Evolutionary conservation across 495 filamentous ascomycete genomes (phyloP).

Genomic region (Darksidea phi): DNA sequence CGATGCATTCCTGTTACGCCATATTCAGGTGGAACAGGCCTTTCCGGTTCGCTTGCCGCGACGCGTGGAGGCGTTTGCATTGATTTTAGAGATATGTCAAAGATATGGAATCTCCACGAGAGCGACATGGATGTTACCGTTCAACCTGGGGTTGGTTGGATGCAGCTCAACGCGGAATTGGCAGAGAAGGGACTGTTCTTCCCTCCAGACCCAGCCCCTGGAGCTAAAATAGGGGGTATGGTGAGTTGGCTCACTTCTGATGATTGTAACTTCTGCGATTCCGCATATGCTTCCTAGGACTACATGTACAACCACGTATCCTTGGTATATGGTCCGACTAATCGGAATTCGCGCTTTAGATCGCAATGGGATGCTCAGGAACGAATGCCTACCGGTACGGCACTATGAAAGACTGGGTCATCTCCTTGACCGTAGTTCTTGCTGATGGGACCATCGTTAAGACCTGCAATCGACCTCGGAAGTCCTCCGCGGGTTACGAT

Average conservation of each 20-base stretch:
- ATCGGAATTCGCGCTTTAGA: too few species aligned
- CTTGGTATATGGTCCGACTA: too few species aligned
- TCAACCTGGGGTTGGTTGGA: slow-evolving; percentile 80
- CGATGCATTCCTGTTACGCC: too few species aligned
- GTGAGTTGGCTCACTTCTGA: too few species aligned
- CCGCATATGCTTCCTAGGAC: too few species aligned
- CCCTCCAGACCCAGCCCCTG: slow-evolving; percentile 78
- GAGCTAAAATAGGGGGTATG: slow-evolving; percentile 95
- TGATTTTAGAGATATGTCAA: slow-evolving; percentile 74
- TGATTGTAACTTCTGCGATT: too few species aligned
- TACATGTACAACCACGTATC: too few species aligned
- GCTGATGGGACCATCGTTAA: slow-evolving; percentile 92
- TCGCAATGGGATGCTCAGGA: slow-evolving; percentile 89
- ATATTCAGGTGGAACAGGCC: too few species aligned
- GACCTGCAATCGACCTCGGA: slow-evolving; percentile 72
- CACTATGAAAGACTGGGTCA: slow-evolving; percentile 95
- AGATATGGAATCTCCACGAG: slow-evolving; percentile 67
- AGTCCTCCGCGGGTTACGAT: slow-evolving; percentile 86
- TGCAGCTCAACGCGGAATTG: slow-evolving; percentile 70
- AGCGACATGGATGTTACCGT: slow-evolving; percentile 79
- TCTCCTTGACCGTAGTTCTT: slow-evolving; percentile 85
- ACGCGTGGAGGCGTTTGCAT: slow-evolving; percentile 74
- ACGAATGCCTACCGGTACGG: slow-evolving; percentile 94
- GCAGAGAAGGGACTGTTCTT: slow-evolving; percentile 71
- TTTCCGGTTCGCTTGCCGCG: too few species aligned